Base-by-base conservation (phyloP, 768 basidiomycete species). In the Mrakia hoshinonis region DNA sequence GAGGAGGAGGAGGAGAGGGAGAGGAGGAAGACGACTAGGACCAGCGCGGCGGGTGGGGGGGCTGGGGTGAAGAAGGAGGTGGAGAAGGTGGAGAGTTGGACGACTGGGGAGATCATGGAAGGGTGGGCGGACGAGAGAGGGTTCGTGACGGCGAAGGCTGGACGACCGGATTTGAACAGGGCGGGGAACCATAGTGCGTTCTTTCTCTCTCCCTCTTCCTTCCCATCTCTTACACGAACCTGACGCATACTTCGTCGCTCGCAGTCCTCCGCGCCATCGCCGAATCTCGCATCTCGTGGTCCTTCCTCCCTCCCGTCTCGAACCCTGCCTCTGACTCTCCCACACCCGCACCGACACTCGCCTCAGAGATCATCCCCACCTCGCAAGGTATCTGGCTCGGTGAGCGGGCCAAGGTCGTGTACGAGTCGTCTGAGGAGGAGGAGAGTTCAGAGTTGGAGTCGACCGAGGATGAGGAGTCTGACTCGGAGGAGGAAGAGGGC, bases 71-170 rank as follows among this genome's bases (percentile, higher is more conserved):
- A 13, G 74, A 64, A 54, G 61, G 73, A 60, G 64, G 5, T 22
- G 9, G 52, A 66, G 77, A 65, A 67, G 60, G 74, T 64, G 10
- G 74, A 74, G 70, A 62, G 73, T 36, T 96, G 93, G 94, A 92
- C 91, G 0, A 87, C 92, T 5, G 90, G 89, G 82, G 89, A 91
- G 75, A 83, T 97, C 62, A 83, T 96, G 73, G 86, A 84, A 5
- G 87, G 88, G 3, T 89, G 89, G 78, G 92, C 94, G 1, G 78
- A 84, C 62, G 81, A 83, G 70, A 90, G 89, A 77, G 88, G 90
- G 24, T 92, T 88, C 87, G 79, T 93, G 51, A 97, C 94, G 38
- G 93, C 94, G 12, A 90, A 92, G 79, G 90, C 90, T 5, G 93
- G 92, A 1, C 80, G 94, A 73, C 88, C 92, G 2, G 94, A 98